Evolutionary conservation across 345 rosid species (phyloP).

Genomic region (Orychophragmus violaceus): DNA sequence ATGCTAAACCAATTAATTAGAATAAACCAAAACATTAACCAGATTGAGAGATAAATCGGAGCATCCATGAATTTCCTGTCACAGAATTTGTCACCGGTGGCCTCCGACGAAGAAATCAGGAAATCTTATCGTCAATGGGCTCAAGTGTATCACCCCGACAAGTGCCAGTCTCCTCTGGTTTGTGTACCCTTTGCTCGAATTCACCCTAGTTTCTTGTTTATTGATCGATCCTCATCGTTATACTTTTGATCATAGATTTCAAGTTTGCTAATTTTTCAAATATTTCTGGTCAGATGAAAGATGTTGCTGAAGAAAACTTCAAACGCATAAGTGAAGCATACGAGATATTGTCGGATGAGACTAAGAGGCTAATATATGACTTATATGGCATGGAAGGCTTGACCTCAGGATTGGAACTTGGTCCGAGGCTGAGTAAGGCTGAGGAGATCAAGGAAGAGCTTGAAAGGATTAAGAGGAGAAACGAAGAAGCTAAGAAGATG

Average conservation of each 20-base stretch:
- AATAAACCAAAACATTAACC: too few species aligned
- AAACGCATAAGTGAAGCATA: slow-evolving; percentile 90
- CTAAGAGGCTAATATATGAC: slow-evolving; percentile 75
- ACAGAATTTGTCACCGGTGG: slow-evolving; percentile 84
- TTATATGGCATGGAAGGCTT: slow-evolving; percentile 95
- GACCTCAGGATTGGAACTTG: slow-evolving; percentile 82
- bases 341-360: slow-evolving; percentile 79
- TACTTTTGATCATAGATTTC: neutral
- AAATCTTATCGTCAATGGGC: slow-evolving; percentile 95
- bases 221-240: neutral
- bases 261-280: too few species aligned
- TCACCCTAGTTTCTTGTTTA: neutral
- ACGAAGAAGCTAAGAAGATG: slow-evolving; percentile 58
- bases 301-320: slow-evolving; percentile 77
- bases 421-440: slow-evolving; percentile 64
- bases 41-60: too few species aligned
- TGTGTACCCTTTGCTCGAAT: neutral
- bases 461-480: slow-evolving; percentile 53
- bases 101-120: slow-evolving; percentile 86
- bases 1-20: too few species aligned
- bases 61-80: too few species aligned
- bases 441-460: slow-evolving; percentile 88
- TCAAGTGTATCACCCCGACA: slow-evolving; percentile 96
- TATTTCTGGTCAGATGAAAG: slow-evolving; percentile 63
- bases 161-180: slow-evolving; percentile 71